Percentiles rank a stretch among this genome's conserved stretches.
Conservation (phyloP, 2,329 filamentous ascomycete species). For the Aureobasidium namibiae region DNA sequence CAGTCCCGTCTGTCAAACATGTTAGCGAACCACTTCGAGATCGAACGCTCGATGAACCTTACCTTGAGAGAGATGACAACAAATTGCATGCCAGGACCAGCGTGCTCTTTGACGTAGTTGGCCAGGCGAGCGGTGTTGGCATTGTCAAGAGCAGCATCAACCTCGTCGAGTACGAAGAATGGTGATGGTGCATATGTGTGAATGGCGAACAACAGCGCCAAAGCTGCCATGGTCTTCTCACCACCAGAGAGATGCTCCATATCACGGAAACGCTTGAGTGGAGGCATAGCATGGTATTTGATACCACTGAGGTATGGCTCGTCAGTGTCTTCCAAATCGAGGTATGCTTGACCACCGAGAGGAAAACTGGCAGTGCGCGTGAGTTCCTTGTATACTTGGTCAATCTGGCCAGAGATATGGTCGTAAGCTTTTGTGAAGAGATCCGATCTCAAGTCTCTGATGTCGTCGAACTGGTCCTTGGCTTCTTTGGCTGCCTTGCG, state of each 20-base stretch:
- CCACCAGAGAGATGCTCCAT: conserved; percentile 98
- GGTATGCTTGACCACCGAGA: conserved; percentile 77
- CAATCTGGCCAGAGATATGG: conserved; percentile 93
- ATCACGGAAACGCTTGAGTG: conserved; percentile 94
- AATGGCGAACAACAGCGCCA: conserved; percentile 93
- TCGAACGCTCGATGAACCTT: background rate
- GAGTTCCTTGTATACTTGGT: conserved; percentile 87
- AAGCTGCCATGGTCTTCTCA: conserved; percentile 96
- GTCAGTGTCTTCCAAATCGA: conserved; percentile 93
- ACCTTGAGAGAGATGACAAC: conserved; percentile 90
- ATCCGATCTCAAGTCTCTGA: conserved; percentile 76
- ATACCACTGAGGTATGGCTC: conserved; percentile 93
- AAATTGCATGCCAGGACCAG: conserved; percentile 96
- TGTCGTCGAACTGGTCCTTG: conserved; percentile 72
- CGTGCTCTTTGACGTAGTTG: conserved; percentile 90
- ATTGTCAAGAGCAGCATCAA: conserved; percentile 96
- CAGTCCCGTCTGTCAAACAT: conserved; percentile 53
- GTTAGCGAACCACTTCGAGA: background rate
- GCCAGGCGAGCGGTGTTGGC: conserved; percentile 94
- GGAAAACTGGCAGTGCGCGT: conserved; percentile 87
- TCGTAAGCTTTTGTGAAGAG: conserved; percentile 92
- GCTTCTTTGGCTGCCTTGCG: conserved; percentile 64
- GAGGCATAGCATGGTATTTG: conserved; percentile 98
- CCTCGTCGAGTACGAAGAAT: conserved; percentile 97
- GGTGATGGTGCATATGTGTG: conserved; percentile 93